Percentiles rank a stretch among this genome's conserved stretches.
These are phyloP conservation scores for Fusarium concolor DNA, from an alignment of 2,329 filamentous ascomycete species.

Conservation along the genomic window DNA sequence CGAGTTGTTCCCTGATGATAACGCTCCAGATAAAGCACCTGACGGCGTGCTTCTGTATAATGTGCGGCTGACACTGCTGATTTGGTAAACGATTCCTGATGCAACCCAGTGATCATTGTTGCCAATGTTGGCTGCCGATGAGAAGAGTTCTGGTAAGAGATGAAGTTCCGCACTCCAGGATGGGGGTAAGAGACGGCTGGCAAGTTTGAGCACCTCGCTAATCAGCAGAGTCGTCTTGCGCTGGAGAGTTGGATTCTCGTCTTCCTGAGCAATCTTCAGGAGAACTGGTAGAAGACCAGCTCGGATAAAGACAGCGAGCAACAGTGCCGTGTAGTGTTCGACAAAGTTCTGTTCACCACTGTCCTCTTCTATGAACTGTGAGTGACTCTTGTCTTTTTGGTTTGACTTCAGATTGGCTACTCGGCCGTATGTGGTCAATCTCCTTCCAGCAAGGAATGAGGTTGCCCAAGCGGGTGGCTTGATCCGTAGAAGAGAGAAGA, in stretches of 20 bases:
- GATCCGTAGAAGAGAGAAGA: slow-evolving; percentile 85
- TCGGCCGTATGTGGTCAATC: slow-evolving; percentile 95
- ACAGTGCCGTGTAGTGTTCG: slow-evolving; percentile 91
- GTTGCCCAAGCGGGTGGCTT: slow-evolving; percentile 94
- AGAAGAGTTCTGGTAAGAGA: slow-evolving; percentile 86
- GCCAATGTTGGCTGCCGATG: slow-evolving; percentile 77
- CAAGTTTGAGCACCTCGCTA: slow-evolving; percentile 89
- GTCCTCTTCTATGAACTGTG: slow-evolving; percentile 71
- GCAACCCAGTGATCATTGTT: slow-evolving; percentile 81
- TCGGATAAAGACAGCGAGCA: slow-evolving; percentile 86
- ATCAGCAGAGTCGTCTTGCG: slow-evolving; percentile 92
- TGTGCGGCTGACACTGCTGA: slow-evolving; percentile 95
- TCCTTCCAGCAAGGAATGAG: slow-evolving; percentile 90
- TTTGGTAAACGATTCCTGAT: slow-evolving; percentile 94
- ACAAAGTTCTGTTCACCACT: slow-evolving; percentile 84
- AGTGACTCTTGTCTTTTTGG: slow-evolving; percentile 60
- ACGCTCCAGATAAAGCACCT: slow-evolving; percentile 51
- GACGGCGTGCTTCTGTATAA: slow-evolving; percentile 81
- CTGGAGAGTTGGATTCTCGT: slow-evolving; percentile 76
- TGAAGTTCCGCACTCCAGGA: slow-evolving; percentile 87
- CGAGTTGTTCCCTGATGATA: slow-evolving; percentile 59
- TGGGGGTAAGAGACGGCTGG: slow-evolving; percentile 84
- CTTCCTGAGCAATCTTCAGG: slow-evolving; percentile 73
- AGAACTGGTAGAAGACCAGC: slow-evolving; percentile 76
- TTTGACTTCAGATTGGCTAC: slow-evolving; percentile 82